Evolutionary conservation across 306 rosid species (phyloP).

Genomic region (Pueraria montana): DNA sequence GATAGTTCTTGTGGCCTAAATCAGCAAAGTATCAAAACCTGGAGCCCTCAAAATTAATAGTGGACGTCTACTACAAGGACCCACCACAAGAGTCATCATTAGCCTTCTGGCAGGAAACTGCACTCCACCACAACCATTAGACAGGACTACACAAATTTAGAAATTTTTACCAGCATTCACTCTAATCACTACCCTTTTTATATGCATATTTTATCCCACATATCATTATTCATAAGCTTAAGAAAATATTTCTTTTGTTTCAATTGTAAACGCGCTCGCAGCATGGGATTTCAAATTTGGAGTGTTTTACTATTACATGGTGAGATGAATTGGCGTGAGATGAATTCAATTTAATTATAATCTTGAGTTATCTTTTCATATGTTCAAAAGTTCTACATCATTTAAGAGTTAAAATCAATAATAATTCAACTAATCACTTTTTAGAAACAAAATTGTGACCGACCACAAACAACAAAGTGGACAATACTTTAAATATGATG

Average conservation of each 20-base stretch:
- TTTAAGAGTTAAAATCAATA: too few relatives aligned
- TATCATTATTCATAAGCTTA: background rate
- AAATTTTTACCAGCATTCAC: background rate
- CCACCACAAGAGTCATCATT: conserved; percentile 49
- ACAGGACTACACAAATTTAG: conserved; percentile 42
- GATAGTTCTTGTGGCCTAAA: conserved; percentile 47
- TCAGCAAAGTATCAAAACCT: conserved; percentile 43
- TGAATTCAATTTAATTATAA: too few relatives aligned
- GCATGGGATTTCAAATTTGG: too few relatives aligned
- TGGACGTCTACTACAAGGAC: conserved; percentile 25
- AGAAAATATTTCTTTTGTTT: background rate
- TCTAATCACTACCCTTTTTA: background rate
- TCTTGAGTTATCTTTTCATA: too few relatives aligned
- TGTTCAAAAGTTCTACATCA: too few relatives aligned
- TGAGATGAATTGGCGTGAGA: too few relatives aligned
- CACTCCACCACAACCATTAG: conserved; percentile 21
- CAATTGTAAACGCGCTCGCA: background rate
- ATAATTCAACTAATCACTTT: too few relatives aligned
- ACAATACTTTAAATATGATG: too few relatives aligned
- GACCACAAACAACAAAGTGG: too few relatives aligned
- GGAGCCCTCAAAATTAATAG: conserved; percentile 49
- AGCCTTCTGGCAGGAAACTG: conserved; percentile 45
- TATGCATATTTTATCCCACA: too few relatives aligned
- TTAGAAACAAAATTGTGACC: too few relatives aligned
- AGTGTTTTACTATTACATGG: too few relatives aligned